Evolutionary conservation across 148 eudicot genomes (phyloP).

Genomic region (Vaccinium myrtillus): DNA sequence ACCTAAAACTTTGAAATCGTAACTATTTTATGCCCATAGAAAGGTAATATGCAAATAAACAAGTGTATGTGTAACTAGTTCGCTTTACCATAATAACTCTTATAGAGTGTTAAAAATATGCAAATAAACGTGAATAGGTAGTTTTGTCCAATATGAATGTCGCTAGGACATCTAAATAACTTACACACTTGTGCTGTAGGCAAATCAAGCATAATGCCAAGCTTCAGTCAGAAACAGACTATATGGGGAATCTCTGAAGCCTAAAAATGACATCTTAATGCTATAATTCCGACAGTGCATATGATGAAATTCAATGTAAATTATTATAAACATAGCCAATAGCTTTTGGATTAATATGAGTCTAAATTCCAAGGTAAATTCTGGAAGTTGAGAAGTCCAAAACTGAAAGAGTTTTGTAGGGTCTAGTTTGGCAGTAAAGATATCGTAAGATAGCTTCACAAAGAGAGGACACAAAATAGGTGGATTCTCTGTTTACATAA

Average conservation of each 20-base stretch:
- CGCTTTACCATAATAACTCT: not conserved
- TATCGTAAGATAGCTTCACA: not conserved
- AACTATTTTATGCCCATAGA: too few species aligned
- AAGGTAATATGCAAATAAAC: not conserved
- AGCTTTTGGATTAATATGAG: not conserved
- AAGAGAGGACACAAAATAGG: not conserved
- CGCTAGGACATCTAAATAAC: not conserved
- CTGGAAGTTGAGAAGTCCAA: not conserved
- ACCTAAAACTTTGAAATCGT: not conserved
- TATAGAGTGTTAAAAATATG: not conserved
- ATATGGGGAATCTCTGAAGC: not conserved
- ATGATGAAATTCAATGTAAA: not conserved
- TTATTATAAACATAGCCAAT: not conserved
- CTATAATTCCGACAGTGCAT: not conserved
- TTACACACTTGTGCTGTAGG: not conserved
- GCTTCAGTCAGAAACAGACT: not conserved
- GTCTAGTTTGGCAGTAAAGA: not conserved
- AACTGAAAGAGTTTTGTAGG: not conserved
- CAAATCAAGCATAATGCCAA: not conserved
- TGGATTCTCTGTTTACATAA: not conserved
- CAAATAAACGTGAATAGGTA: not conserved
- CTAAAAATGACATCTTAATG: not conserved
- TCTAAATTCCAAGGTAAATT: not conserved
- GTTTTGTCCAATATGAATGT: slow-evolving; percentile 1
- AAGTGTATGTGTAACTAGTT: not conserved